Conservation (phyloP, 352 stramenopile genomes). For the Phytophthora foliorum region DNA sequence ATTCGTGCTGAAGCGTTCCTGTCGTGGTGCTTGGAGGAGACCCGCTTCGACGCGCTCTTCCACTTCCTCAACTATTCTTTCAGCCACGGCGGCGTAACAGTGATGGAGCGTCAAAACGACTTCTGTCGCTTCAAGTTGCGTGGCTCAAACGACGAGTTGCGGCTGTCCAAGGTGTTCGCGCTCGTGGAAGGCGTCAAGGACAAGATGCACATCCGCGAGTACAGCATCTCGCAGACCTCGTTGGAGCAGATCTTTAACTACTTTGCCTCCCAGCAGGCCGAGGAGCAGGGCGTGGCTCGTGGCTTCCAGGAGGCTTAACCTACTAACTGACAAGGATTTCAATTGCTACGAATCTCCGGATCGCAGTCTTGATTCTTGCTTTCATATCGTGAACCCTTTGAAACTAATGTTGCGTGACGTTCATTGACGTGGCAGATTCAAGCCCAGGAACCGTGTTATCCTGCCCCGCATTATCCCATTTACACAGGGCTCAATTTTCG, state of each 20-base stretch:
- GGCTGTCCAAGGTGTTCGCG: conserved; percentile 79
- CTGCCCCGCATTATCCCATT: conserved; percentile 10
- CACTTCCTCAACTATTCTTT: conserved; percentile 52
- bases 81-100: conserved; percentile 30
- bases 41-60: conserved; percentile 51
- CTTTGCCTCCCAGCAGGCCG: conserved; percentile 80
- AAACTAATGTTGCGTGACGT: conserved; percentile 20
- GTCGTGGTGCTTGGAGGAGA: conserved; percentile 78
- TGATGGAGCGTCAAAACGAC: conserved; percentile 75
- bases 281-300: conserved; percentile 51
- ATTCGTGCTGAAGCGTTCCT: conserved; percentile 56
- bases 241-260: conserved; percentile 94
- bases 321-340: neutral
- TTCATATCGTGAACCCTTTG: no score
- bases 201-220: conserved; percentile 80
- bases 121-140: conserved; percentile 73
- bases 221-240: conserved; percentile 90
- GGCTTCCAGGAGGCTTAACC: conserved; percentile 40
- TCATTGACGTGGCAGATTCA: conserved; percentile 21
- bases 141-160: conserved; percentile 53
- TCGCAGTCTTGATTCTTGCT: neutral
- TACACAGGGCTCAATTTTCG: conserved; percentile 15
- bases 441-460: neutral
- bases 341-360: neutral
- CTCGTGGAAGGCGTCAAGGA: conserved; percentile 70